A percentile compares a stretch with the other conserved stretches of the same genome.
Conservation (phyloP, 257 asterid species). For the Voacanga thouarsii region DNA sequence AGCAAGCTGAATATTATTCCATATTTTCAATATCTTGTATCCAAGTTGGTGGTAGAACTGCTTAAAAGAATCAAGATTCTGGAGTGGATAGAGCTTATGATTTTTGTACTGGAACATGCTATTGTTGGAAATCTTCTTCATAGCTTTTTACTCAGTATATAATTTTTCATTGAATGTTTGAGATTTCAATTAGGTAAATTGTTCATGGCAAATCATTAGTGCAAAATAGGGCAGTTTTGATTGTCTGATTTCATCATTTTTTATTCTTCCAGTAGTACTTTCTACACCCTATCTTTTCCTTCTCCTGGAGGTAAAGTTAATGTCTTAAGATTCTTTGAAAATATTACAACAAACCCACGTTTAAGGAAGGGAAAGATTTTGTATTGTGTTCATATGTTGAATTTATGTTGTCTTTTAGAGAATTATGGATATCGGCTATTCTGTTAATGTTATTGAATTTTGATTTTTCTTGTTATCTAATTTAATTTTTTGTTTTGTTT, state of each 20-base stretch:
- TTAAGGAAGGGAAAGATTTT: too few species aligned
- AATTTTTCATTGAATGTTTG: too few species aligned
- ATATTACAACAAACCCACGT: not conserved
- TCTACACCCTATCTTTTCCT: conserved; percentile 54
- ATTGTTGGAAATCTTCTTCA: not conserved
- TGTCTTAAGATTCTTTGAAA: conserved; percentile 1
- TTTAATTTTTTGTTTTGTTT: not conserved
- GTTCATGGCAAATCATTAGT: too few species aligned
- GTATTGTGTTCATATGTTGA: too few species aligned
- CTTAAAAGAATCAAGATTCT: not conserved
- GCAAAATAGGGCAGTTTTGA: too few species aligned
- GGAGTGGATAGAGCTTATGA: not conserved
- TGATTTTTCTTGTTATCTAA: not conserved
- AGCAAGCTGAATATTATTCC: not conserved
- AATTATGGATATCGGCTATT: not conserved
- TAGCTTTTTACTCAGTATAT: not conserved
- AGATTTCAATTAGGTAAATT: too few species aligned
- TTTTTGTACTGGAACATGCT: not conserved
- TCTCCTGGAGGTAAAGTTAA: conserved; percentile 31
- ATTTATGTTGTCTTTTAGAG: not conserved
- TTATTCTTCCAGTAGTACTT: conserved; percentile 60
- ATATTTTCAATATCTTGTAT: not conserved
- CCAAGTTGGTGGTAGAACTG: not conserved
- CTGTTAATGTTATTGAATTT: not conserved
- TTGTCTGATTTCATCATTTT: conserved; percentile 58